Percentiles rank a stretch among this genome's conserved stretches.
These are phyloP conservation scores for Hemileccinum impolitum DNA, from an alignment of 768 basidiomycete species.

Conservation along the genomic window DNA sequence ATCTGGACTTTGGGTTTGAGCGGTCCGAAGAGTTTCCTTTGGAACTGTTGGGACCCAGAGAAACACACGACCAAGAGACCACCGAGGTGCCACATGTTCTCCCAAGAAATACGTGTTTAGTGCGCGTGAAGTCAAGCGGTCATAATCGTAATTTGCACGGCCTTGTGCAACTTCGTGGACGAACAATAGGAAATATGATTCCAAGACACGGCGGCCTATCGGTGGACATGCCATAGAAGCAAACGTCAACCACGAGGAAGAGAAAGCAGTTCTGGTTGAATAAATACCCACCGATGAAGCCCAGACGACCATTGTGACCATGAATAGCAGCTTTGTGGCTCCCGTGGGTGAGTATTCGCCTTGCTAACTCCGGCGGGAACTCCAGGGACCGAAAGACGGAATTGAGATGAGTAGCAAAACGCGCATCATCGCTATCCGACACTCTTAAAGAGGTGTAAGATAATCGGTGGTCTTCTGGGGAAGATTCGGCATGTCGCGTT, in stretches of 20 bases:
- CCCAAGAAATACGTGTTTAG: conserved; percentile 72
- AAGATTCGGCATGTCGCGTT: conserved; percentile 7
- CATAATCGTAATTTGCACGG: conserved; percentile 50
- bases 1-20: conserved; percentile 16
- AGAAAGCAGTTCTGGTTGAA: neutral
- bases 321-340: conserved; percentile 63
- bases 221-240: neutral
- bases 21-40: conserved; percentile 30
- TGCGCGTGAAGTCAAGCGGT: conserved; percentile 52
- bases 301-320: conserved; percentile 70
- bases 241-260: neutral
- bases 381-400: conserved; percentile 60
- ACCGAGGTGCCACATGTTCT: conserved; percentile 68
- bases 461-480: conserved; percentile 1
- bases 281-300: conserved; percentile 58
- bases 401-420: conserved; percentile 54
- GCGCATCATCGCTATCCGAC: conserved; percentile 18
- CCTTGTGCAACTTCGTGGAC: conserved; percentile 53
- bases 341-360: conserved; percentile 72
- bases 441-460: neutral
- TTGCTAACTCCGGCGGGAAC: conserved; percentile 69
- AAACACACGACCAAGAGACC: conserved; percentile 70
- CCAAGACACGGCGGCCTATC: conserved; percentile 72
- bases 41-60: conserved; percentile 67
- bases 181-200: conserved; percentile 73